Evolutionary conservation across 441 rosid species (phyloP).

Genomic region (Populus hybrid): DNA sequence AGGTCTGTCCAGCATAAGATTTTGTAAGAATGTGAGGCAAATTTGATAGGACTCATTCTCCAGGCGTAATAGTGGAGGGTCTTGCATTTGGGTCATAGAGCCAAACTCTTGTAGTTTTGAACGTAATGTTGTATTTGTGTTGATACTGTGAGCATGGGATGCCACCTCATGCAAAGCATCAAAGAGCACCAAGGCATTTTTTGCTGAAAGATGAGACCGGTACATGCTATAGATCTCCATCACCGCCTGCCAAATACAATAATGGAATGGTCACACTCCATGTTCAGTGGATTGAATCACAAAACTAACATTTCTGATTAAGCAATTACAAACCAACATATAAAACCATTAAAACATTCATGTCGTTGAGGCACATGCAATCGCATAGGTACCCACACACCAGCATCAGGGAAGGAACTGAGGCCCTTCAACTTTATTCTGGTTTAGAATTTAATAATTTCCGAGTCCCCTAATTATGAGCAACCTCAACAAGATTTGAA

Average conservation of each 20-base stretch:
- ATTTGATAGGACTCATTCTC: conserved; percentile 97
- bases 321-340: background rate
- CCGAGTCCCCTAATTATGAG: background rate
- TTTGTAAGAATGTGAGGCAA: conserved; percentile 89
- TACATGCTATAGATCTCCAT: conserved; percentile 97
- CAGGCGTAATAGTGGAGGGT: conserved; percentile 92
- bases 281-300: background rate
- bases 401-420: background rate
- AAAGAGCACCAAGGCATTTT: conserved; percentile 66
- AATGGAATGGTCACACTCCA: background rate
- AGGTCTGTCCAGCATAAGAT: conserved; percentile 63
- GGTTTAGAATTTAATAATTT: background rate
- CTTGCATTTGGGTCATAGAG: conserved; percentile 97
- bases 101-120: conserved; percentile 84
- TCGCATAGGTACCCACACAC: background rate
- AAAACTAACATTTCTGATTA: background rate
- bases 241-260: conserved; percentile 67
- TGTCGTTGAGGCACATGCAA: background rate
- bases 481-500: background rate
- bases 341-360: background rate
- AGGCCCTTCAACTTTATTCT: background rate
- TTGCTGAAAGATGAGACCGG: conserved; percentile 69
- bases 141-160: conserved; percentile 79
- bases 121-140: conserved; percentile 59
- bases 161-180: conserved; percentile 85